Evolutionary conservation across 164 flowering plant species (phyloP).

Genomic region (Kingdonia uniflora): DNA sequence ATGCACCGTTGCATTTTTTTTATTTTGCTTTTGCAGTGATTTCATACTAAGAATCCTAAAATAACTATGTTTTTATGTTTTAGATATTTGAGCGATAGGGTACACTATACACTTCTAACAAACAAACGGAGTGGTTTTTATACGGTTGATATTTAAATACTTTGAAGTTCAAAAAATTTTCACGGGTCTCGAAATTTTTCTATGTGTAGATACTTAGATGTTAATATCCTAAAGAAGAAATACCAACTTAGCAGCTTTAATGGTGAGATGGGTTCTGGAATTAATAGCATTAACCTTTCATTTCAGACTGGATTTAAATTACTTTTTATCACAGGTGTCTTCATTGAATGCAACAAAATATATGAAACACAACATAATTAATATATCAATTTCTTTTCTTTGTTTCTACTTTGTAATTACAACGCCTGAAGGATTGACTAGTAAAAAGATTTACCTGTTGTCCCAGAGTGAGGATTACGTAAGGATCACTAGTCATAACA

Average conservation of each 20-base stretch:
- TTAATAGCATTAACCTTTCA: slow-evolving; percentile 79
- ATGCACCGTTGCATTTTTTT: too few species aligned
- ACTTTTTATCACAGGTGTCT: slow-evolving; percentile 82
- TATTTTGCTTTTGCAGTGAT: too few species aligned
- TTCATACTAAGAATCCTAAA: too few species aligned
- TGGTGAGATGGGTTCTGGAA: slow-evolving; percentile 87
- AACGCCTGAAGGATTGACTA: neutral
- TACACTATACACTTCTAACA: too few species aligned
- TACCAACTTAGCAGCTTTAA: slow-evolving; percentile 63
- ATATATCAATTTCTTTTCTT: neutral
- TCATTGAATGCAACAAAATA: slow-evolving; percentile 60
- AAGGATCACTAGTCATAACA: slow-evolving; percentile 86
- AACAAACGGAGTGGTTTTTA: too few species aligned
- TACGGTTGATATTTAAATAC: too few species aligned
- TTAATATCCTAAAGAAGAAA: neutral
- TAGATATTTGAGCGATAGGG: too few species aligned
- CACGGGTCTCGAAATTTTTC: too few species aligned
- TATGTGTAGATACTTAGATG: too few species aligned
- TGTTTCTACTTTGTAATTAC: neutral
- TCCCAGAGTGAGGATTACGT: slow-evolving; percentile 82
- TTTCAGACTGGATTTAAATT: slow-evolving; percentile 95
- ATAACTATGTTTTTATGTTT: too few species aligned
- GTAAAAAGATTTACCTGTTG: slow-evolving; percentile 49
- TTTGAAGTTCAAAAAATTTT: too few species aligned
- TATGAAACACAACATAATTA: too few species aligned